Percentiles rank a stretch among this genome's conserved stretches.
phyloP scores from a whole-genome alignment of 768 basidiomycete genomes.

The Trametes cubensis region DNA sequence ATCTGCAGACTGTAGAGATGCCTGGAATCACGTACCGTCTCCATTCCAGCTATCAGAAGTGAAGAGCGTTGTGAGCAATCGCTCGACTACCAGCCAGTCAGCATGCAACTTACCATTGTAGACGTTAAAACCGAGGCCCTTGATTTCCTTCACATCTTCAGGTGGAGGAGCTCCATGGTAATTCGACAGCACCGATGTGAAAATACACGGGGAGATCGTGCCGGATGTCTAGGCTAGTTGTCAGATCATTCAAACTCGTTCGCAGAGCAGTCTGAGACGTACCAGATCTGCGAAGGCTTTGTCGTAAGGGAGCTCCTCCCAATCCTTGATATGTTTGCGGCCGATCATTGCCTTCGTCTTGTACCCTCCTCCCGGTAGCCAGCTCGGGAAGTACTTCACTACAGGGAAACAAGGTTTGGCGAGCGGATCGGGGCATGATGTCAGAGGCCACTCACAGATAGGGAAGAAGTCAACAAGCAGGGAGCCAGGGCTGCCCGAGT shows the following conservation, averaged over 20 bases:
- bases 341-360: conserved; percentile 26
- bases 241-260: background rate
- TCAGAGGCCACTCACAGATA: conserved; percentile 19
- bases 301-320: conserved; percentile 29
- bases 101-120: conserved; percentile 2
- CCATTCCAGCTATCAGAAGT: conserved; percentile 12
- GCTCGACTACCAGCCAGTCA: too few relatives aligned
- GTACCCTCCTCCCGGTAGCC: conserved; percentile 40
- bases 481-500: conserved; percentile 22
- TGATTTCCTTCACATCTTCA: background rate
- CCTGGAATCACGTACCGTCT: conserved; percentile 5
- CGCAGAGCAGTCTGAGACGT: background rate
- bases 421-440: too few relatives aligned
- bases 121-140: conserved; percentile 2
- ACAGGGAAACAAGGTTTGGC: too few relatives aligned
- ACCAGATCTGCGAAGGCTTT: background rate
- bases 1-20: background rate
- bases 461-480: conserved; percentile 31
- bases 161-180: background rate
- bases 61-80: background rate
- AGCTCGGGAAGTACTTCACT: conserved; percentile 33
- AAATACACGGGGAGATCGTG: background rate
- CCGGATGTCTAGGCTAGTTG: background rate
- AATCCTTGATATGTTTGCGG: conserved; percentile 19
- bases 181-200: background rate